A percentile compares a stretch with the other conserved stretches of the same genome.
Conservation (phyloP, 352 stramenopile genomes). For the Aphanomyces astaci region DNA sequence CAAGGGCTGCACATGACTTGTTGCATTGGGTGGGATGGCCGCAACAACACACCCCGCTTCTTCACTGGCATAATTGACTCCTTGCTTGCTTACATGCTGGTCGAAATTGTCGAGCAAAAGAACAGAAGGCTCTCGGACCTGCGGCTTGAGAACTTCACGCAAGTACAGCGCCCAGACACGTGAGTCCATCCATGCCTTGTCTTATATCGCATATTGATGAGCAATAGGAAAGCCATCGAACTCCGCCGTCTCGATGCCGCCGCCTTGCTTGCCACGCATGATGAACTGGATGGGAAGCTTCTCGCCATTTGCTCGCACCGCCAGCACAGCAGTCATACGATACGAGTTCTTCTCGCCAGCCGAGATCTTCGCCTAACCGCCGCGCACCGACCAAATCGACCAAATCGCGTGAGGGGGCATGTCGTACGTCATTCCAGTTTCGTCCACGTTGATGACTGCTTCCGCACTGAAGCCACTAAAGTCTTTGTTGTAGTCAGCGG, state of each 20-base stretch:
- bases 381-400: neutral
- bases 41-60: neutral
- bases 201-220: constrained; percentile 24
- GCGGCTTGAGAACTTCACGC: neutral
- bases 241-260: constrained; percentile 23
- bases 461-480: neutral
- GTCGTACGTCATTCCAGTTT: constrained; percentile 24
- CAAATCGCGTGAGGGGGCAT: constrained; percentile 15
- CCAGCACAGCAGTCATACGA: constrained; percentile 23
- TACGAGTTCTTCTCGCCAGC: constrained; percentile 23
- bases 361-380: constrained; percentile 14
- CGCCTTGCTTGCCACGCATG: constrained; percentile 14
- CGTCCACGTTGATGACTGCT: constrained; percentile 21
- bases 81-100: constrained; percentile 12
- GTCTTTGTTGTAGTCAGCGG: neutral
- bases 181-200: constrained; percentile 27
- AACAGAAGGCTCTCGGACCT: constrained; percentile 16
- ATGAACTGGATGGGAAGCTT: constrained; percentile 29
- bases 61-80: neutral
- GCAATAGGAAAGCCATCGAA: constrained; percentile 8
- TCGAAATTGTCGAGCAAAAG: constrained; percentile 29
- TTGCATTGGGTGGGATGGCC: constrained; percentile 20
- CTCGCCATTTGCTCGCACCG: constrained; percentile 18
- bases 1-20: constrained; percentile 14
- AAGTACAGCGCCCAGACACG: constrained; percentile 20